Evolutionary conservation across 2,329 filamentous ascomycete species (phyloP).

Genomic region (Epichloe gansuensis): DNA sequence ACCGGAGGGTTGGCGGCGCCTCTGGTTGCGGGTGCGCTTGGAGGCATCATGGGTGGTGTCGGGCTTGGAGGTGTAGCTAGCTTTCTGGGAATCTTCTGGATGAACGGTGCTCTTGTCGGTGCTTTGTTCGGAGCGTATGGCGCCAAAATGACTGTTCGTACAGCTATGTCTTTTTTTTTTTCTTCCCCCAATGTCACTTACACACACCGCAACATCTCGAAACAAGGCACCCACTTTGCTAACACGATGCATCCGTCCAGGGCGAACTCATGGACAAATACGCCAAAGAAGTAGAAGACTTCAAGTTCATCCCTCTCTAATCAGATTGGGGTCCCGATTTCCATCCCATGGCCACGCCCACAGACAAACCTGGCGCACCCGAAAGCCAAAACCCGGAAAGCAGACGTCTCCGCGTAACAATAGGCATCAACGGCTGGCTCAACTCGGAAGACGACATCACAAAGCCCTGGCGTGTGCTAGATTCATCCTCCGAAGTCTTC

Average conservation of each 20-base stretch:
- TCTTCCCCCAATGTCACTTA: too few relatives aligned
- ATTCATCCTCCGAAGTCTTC: conserved; percentile 58
- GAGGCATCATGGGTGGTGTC: conserved; percentile 71
- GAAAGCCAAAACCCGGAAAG: conserved; percentile 14
- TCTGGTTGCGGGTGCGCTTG: conserved; percentile 73
- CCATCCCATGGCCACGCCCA: not conserved
- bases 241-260: conserved; percentile 13
- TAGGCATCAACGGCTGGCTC: conserved; percentile 82
- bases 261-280: conserved; percentile 82
- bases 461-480: conserved; percentile 66
- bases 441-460: conserved; percentile 61
- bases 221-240: not conserved
- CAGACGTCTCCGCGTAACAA: conserved; percentile 60
- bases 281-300: conserved; percentile 74
- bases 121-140: conserved; percentile 83
- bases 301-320: conserved; percentile 61
- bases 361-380: too few relatives aligned
- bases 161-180: not conserved
- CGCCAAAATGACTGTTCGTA: conserved; percentile 50
- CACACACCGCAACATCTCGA: not conserved
- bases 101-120: conserved; percentile 75
- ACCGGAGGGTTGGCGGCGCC: conserved; percentile 87
- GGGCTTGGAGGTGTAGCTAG: conserved; percentile 76
- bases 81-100: conserved; percentile 75
- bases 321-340: conserved; percentile 24